phyloP scores from a whole-genome alignment of 371 early-diverging fungal species.

The Mortierella sp. region DNA sequence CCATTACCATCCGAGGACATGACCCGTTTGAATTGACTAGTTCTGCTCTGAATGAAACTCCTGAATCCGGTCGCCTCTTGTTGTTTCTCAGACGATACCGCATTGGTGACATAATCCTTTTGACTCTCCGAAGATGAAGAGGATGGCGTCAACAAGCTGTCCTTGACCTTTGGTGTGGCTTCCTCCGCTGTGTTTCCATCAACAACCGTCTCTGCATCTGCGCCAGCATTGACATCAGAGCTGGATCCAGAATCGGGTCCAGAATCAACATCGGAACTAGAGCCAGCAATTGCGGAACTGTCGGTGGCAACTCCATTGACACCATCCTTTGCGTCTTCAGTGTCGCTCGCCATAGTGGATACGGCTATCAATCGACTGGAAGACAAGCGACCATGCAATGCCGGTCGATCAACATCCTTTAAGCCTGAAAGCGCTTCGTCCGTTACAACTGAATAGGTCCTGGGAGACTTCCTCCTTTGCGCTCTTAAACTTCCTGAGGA shows the following conservation, averaged over 20 bases:
- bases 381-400: constrained; percentile 1
- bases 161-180: neutral
- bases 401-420: constrained; percentile 17
- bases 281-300: neutral
- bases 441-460: constrained; percentile 36
- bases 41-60: constrained; percentile 10
- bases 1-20: neutral
- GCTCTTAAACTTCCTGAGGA: constrained; percentile 4
- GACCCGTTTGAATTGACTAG: constrained; percentile 2
- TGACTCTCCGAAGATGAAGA: constrained; percentile 10
- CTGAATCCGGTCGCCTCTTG: constrained; percentile 5
- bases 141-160: neutral
- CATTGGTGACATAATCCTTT: constrained; percentile 11
- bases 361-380: neutral
- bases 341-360: neutral
- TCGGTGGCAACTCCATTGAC: neutral
- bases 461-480: constrained; percentile 12
- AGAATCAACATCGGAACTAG: neutral
- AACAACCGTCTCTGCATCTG: neutral
- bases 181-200: neutral
- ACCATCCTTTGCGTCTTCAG: no score
- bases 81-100: constrained; percentile 9
- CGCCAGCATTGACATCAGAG: no score
- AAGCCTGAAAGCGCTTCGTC: constrained; percentile 35
- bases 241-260: neutral